Evolutionary conservation across 2,329 filamentous ascomycete species (phyloP), one percentile per base, ranked within the genome.

Genomic region (Colletotrichum plurivorum): DNA sequence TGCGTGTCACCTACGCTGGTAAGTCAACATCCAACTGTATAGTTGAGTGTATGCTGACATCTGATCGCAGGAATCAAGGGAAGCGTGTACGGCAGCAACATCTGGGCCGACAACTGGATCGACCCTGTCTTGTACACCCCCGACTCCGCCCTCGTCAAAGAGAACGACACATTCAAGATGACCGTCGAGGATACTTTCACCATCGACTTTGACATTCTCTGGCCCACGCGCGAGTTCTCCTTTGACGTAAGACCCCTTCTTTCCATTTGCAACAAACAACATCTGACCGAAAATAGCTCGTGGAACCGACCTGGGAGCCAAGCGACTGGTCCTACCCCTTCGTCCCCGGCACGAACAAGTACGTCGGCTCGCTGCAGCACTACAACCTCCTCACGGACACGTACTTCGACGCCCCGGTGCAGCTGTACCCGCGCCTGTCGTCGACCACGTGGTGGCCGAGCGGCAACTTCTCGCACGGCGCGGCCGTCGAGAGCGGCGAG

Each of bases 241-340:
- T 67, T 67, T 36, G 67, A 70, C 10, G 58, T 70, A 22, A 36
- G 65, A 15, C 1, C 2, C 13, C 15, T 5, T 15, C 13, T 43
- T 43, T n/a, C 1, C 4, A 0, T 36, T 36, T 10, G 10, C 31
- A 12, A 36, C 10, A 43, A 43, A 5, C 41, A 43, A 43, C 2
- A 5, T 1, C 13, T 15, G 12, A 43, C 41, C 1, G 12, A 43
- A 15, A n/a, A 12, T 20, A 68, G 59, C 45, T 68, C 13, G 65
- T 68, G 18, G n/a, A 41, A 3, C 31, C 59, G 5, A 39, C 48
- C 27, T 68, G 65, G 65, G n/a, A 58, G 7, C 53, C 53, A 1
- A 77, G 78, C 0, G 81, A 84, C 15, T 85, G 85, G n/a, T 78
- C 73, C 0, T 87, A 84, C 67, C 85, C 82, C 1, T 82, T 84